Evolutionary conservation across 495 filamentous ascomycete species (phyloP), one percentile per base, ranked within the genome.

Genomic region (Hypoxylon intermedium): DNA sequence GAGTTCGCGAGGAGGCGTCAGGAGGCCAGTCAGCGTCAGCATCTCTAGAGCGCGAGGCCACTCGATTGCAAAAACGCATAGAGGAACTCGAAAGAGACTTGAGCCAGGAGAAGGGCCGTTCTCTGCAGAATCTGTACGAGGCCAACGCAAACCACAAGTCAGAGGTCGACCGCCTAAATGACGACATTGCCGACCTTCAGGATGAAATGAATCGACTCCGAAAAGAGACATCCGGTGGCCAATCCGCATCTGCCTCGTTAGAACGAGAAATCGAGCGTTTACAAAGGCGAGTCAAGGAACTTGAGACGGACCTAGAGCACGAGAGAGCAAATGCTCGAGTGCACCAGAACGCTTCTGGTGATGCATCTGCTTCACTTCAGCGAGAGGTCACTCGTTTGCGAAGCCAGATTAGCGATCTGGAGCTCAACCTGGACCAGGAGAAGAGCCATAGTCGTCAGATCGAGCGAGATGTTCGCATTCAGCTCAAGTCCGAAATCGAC

Each of bases 251-350:
- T 2, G 52, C 63, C 1, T 66, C 63, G n/a, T 46, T 66, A 13
- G 63, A 66, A 4, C 50, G 63, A 18, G 63, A 66, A 41, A 47
- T 66, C 3, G 63, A 60, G 4, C 56, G 63, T 21, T 37, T 61
- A 16, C 63, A 66, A 28, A 66, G 60, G 40, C 56, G 57, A 3
- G 38, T 57, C 34, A 49, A 53, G n/a, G 63, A 66, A 30, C 63
- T 66, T 59, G 30, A 70, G 72, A 26, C 60, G 9, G 47, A 30
- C 43, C 58, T 72, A 6, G 45, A 67, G 16, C 87, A 92, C 21
- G 88, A 92, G 67, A 91, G 89, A 63, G 82, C 87, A 33, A 78
- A 90, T 12, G 75, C 92, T 12, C 86, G 88, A 44, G 82, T 80
- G 23, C 87, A 87, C 3, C 87, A 92, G 63, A 81, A 87, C 56